Evolutionary conservation across 164 flowering plant genomes (phyloP), one percentile per base, ranked within the genome.

Genomic region (Magnolia sinica): DNA sequence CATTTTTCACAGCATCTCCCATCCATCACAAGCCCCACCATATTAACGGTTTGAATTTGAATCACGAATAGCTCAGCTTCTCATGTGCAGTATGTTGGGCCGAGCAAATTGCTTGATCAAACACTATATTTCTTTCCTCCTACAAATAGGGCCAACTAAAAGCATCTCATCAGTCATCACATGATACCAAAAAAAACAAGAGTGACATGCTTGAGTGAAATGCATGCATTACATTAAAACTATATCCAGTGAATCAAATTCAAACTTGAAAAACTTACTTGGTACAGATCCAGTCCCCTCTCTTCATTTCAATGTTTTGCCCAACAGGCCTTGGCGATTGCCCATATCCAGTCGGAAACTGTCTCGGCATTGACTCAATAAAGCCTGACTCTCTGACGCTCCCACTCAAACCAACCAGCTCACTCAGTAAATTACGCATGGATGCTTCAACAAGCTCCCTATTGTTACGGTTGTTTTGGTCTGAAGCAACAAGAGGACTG

Each of bases 231-330:
- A 9, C 27, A 24, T 23, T 24, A 37, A 37, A 37, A 37, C 45
- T 37, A 37, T 4, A 37, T 37, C 45, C 19, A 49, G 22, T 24
- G 7, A 51, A 52, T 55, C 4, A 51, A 24, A 71, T 24, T 23
- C 23, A 22, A 72, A 52, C 18, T 19, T 0, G 7, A 10, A 74
- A 16, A 3, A 76, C 88, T 74, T 86, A 92, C 98, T 89, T 91
- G 24, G 89, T 82, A 82, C 98, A 94, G 50, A 87, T 82, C 98
- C 98, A 94, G 73, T 94, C 98, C 24, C 98, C 98, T 79, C 88
- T 84, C 86, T 89, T 94, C 94, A 91, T 90, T 85, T 86, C 90
- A 84, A 87, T 85, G 64, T 84, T 85, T 76, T 83, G 87, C 37
- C 87, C 84, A 73, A 73, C 65, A 66, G 89, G 82, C 78, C 81